Percentiles rank a stretch among this genome's conserved stretches.
Conservation (phyloP, 2,329 filamentous ascomycete genomes). For the Fusarium nodosum region DNA sequence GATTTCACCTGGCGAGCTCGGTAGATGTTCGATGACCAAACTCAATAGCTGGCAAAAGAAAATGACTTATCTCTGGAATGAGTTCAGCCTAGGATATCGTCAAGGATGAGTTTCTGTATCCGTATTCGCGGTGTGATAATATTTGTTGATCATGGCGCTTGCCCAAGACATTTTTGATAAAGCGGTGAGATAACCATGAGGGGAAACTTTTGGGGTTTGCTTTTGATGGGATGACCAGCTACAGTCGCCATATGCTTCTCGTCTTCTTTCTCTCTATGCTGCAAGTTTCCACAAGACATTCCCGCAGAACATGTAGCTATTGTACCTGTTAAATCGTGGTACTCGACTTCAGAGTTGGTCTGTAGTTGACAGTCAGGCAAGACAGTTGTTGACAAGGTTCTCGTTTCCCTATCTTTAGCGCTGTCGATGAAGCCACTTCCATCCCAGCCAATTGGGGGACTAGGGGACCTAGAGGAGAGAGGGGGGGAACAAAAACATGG, state of each 20-base stretch:
- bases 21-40: neutral
- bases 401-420: slow-evolving; percentile 1
- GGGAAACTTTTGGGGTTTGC: neutral
- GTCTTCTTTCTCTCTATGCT: neutral
- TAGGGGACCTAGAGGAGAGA: neutral
- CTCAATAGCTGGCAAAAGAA: neutral
- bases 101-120: neutral
- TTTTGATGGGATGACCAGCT: neutral
- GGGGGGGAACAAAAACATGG: neutral
- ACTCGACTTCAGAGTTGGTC: neutral
- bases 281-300: neutral
- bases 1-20: neutral
- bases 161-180: slow-evolving; percentile 9
- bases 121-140: slow-evolving; percentile 1
- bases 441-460: slow-evolving; percentile 1
- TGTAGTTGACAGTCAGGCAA: neutral
- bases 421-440: slow-evolving; percentile 5
- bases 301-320: neutral
- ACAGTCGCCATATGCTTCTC: neutral
- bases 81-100: neutral
- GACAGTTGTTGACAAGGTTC: slow-evolving; percentile 1
- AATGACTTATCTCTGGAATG: neutral
- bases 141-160: slow-evolving; percentile 10
- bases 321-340: neutral
- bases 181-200: slow-evolving; percentile 3